A percentile compares a stretch with the other conserved stretches of the same genome.
Conservation (phyloP, 495 filamentous ascomycete genomes). For the Aspergillus incahuasiensis region DNA sequence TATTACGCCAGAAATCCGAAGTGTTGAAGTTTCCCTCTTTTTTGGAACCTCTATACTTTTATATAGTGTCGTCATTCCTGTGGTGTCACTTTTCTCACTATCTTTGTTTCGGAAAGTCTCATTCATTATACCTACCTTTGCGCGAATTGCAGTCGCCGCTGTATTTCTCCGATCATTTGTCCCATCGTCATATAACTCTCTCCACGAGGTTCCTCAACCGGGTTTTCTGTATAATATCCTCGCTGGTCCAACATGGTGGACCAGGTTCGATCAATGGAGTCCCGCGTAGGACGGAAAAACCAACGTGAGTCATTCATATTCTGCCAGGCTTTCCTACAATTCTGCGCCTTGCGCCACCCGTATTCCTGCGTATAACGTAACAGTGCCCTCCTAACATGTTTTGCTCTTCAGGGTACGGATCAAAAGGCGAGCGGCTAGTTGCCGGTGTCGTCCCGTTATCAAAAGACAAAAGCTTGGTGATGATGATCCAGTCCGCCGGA, state of each 20-base stretch:
- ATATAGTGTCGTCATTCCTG: conserved; percentile 7
- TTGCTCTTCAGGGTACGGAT: conserved; percentile 68
- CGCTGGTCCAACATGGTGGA: conserved; percentile 46
- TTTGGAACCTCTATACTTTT: conserved; percentile 15
- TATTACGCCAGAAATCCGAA: conserved; percentile 5
- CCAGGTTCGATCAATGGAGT: conserved; percentile 67
- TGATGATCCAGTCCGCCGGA: conserved; percentile 88
- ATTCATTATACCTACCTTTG: conserved; percentile 16
- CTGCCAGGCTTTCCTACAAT: not conserved
- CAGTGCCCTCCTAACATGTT: conserved; percentile 14
- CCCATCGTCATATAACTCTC: conserved; percentile 10
- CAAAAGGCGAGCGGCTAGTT: conserved; percentile 89
- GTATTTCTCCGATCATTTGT: conserved; percentile 3
- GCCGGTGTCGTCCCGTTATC: conserved; percentile 88
- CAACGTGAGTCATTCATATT: conserved; percentile 60
- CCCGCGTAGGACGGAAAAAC: conserved; percentile 68
- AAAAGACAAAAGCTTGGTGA: conserved; percentile 68
- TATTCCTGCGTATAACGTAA: not conserved
- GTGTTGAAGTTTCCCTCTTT: conserved; percentile 13
- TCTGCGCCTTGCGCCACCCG: not conserved
- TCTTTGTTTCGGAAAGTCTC: conserved; percentile 5
- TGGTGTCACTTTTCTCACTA: conserved; percentile 8
- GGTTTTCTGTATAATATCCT: conserved; percentile 6
- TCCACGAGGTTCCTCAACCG: conserved; percentile 4
- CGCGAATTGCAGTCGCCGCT: conserved; percentile 11